phyloP scores from a whole-genome alignment of 768 basidiomycete genomes.

The Tulasnella sp. region DNA sequence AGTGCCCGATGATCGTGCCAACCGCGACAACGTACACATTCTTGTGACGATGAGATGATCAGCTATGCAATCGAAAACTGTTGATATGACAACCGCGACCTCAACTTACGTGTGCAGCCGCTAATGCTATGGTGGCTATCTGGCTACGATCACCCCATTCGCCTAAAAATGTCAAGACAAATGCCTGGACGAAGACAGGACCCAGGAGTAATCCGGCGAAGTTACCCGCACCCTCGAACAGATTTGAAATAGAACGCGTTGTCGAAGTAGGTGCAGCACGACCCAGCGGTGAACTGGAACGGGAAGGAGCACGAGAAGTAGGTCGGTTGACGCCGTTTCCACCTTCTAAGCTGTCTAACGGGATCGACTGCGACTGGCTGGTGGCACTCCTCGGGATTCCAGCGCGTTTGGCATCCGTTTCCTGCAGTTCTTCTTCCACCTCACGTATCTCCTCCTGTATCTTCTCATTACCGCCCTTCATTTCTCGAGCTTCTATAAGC shows the following conservation, averaged over 20 bases:
- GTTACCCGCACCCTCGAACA: conserved; percentile 59
- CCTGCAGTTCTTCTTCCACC: conserved; percentile 87
- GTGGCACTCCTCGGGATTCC: conserved; percentile 24
- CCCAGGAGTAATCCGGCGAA: conserved; percentile 73
- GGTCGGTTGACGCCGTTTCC: conserved; percentile 29
- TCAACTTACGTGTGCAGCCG: conserved; percentile 76
- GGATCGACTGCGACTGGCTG: conserved; percentile 37
- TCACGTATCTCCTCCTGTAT: conserved; percentile 92
- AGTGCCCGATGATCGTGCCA: conserved; percentile 84
- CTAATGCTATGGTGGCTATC: conserved; percentile 91
- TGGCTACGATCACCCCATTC: conserved; percentile 99
- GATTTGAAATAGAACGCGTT: neutral
- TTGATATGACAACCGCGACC: neutral
- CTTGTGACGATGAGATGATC: conserved; percentile 31
- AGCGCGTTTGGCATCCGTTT: conserved; percentile 43
- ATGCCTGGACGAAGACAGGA: conserved; percentile 91
- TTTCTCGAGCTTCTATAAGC: conserved; percentile 70
- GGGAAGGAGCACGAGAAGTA: neutral
- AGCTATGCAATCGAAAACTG: neutral
- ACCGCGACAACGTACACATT: conserved; percentile 85
- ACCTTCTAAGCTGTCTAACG: conserved; percentile 67
- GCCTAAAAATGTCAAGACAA: conserved; percentile 91
- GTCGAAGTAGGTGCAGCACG: neutral
- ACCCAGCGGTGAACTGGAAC: neutral
- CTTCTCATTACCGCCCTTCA: conserved; percentile 68